A percentile compares a stretch with the other conserved stretches of the same genome.
Evolutionary conservation across 306 rosid genomes (phyloP).

Genomic region (barrel medic (Medicago truncatula)): MtrunA17r5.0-ANR NC_053047.1:28072001-28072500

Average conservation of each 20-base stretch:
- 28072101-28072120: no score
- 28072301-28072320: no score
- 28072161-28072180: background rate
- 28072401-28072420: constrained; percentile 20
- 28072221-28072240: constrained; percentile 56
- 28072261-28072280: no score
- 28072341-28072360: background rate
- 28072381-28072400: constrained; percentile 25
- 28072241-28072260: background rate
- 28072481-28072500: no score
- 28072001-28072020: background rate
- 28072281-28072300: no score
- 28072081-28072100: no score
- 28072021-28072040: constrained; percentile 28
- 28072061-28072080: constrained; percentile 13
- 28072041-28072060: constrained; percentile 41
- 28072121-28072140: background rate
- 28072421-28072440: background rate
- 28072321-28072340: constrained; percentile 9
- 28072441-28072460: no score
- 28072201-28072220: constrained; percentile 60
- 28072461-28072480: no score
- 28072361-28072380: constrained; percentile 34
- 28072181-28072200: constrained; percentile 27
- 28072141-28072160: no score